Evolutionary conservation across 371 early-diverging fungal species (phyloP).

Genomic region (Rhizomucor pusillus): DNA sequence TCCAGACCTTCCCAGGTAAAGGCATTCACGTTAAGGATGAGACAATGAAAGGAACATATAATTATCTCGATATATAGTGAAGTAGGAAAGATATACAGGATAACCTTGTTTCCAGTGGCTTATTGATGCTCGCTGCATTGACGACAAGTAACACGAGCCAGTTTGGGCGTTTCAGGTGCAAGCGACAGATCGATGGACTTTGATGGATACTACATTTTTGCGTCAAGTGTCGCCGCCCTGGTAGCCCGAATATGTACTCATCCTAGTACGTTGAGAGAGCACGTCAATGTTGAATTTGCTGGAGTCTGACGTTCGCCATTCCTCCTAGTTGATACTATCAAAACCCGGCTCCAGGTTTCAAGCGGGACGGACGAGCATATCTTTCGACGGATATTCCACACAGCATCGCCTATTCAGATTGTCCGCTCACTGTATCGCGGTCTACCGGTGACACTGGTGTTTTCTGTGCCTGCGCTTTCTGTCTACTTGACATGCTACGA

Average conservation of each 20-base stretch:
- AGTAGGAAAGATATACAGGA: no score
- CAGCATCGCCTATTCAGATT: neutral
- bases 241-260: conserved; percentile 63
- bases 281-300: neutral
- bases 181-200: neutral
- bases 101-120: conserved; percentile 1
- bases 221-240: conserved; percentile 57
- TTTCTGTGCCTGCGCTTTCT: conserved; percentile 74
- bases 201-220: conserved; percentile 48
- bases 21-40: no score
- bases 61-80: no score
- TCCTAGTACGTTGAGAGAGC: conserved; percentile 38
- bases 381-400: neutral
- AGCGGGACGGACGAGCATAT: conserved; percentile 9
- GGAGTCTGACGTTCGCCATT: no score
- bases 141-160: no score
- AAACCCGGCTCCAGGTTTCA: conserved; percentile 64
- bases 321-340: conserved; percentile 79
- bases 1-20: no score
- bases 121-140: no score
- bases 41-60: no score
- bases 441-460: conserved; percentile 63
- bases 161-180: no score
- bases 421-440: conserved; percentile 55
- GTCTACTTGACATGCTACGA: conserved; percentile 77